Evolutionary conservation across 495 filamentous ascomycete species (phyloP).

Genomic region (Thozetella sp.): DNA sequence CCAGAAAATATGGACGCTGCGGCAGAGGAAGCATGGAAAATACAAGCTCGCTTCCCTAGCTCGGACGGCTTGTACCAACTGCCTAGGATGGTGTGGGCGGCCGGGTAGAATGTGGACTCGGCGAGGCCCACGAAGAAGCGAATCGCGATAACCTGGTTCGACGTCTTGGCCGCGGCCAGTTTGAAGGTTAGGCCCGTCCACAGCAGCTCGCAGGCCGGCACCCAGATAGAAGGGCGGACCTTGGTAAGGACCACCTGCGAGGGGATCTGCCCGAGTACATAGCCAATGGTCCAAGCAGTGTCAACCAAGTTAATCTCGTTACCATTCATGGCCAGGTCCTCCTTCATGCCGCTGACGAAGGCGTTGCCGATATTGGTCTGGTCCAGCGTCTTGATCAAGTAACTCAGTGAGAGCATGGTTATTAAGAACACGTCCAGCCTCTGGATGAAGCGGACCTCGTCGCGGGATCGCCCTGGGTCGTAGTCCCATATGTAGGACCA

Average conservation of each 20-base stretch:
- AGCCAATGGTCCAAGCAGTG: conserved; percentile 48
- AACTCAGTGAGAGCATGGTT: conserved; percentile 24
- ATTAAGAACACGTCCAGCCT: conserved; percentile 26
- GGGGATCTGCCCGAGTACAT: conserved; percentile 53
- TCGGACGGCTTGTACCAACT: conserved; percentile 36
- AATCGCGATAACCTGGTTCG: conserved; percentile 41
- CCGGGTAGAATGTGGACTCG: conserved; percentile 26
- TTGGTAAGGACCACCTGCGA: conserved; percentile 52
- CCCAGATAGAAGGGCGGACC: conserved; percentile 48
- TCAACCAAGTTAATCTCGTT: conserved; percentile 44
- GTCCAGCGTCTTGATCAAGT: conserved; percentile 38
- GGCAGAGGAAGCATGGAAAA: conserved; percentile 27
- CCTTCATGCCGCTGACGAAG: conserved; percentile 54
- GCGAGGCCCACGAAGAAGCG: conserved; percentile 50
- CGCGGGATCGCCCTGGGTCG: conserved; percentile 18
- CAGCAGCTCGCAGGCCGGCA: conserved; percentile 47
- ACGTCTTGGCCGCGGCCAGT: conserved; percentile 36
- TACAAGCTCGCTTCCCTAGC: conserved; percentile 33
- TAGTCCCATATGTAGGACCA: conserved; percentile 26
- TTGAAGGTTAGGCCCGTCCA: conserved; percentile 45
- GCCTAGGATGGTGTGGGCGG: conserved; percentile 29
- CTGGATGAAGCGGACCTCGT: conserved; percentile 21
- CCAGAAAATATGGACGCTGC: conserved; percentile 48
- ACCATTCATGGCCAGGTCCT: conserved; percentile 48
- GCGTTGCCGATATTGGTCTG: conserved; percentile 53